phyloP scores from a whole-genome alignment of 306 rosid genomes.

The Prunus mume region DNA sequence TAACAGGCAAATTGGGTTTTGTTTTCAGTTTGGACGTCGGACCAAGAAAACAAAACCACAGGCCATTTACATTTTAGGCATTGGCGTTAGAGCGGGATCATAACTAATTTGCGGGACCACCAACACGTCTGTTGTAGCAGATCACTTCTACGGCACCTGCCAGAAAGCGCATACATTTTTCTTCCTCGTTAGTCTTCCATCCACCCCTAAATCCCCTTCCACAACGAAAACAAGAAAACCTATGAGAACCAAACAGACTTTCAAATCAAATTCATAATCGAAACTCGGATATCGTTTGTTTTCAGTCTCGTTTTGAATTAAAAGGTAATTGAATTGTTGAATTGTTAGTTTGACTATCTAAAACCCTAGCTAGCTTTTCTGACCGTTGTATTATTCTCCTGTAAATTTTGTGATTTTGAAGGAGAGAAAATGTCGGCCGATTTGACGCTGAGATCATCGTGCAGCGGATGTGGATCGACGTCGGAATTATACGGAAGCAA shows the following conservation, averaged over 20 bases:
- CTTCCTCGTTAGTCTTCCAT: background rate
- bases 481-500: slow-evolving; percentile 88
- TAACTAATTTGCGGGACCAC: background rate
- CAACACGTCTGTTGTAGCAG: background rate
- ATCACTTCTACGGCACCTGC: background rate
- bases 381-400: background rate
- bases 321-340: slow-evolving; percentile 2
- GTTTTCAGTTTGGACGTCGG: background rate
- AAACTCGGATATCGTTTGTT: background rate
- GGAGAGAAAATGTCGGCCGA: slow-evolving; percentile 49
- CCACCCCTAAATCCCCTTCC: background rate
- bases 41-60: too few species aligned
- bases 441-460: slow-evolving; percentile 54
- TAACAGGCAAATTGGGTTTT: background rate
- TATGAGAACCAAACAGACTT: background rate
- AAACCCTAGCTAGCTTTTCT: slow-evolving; percentile 3
- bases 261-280: background rate
- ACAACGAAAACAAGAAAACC: background rate
- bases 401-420: slow-evolving; percentile 10
- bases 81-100: background rate
- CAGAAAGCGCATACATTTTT: background rate
- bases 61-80: background rate
- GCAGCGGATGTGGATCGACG: slow-evolving; percentile 78
- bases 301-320: too few species aligned
- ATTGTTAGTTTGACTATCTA: background rate